phyloP scores from a whole-genome alignment of 345 rosid species.

The Salix arbutifolia region DNA sequence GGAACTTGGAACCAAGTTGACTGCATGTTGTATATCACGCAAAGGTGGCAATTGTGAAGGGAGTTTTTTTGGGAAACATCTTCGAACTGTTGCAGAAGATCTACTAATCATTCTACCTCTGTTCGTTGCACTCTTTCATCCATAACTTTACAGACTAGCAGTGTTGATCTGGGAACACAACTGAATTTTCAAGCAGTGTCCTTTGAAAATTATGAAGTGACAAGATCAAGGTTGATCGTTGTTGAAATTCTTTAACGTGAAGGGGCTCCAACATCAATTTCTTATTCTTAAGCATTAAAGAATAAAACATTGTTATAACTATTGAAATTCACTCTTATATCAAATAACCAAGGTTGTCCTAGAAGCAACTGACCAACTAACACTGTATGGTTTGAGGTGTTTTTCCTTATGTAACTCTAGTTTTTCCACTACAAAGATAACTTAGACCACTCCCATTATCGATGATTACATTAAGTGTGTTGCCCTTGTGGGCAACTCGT shows the following conservation, averaged over 20 bases:
- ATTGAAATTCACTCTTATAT: no score
- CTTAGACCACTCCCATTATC: neutral
- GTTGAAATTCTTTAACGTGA: no score
- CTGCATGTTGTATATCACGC: neutral
- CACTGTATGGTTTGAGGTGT: neutral
- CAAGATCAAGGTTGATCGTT: no score
- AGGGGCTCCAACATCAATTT: neutral
- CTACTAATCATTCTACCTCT: no score
- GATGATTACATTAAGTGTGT: neutral
- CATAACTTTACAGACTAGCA: neutral
- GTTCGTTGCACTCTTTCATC: neutral
- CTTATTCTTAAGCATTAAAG: neutral
- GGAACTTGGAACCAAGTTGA: neutral
- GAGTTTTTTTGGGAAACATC: neutral
- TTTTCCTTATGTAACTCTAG: neutral
- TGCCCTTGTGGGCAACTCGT: neutral
- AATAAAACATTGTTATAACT: no score
- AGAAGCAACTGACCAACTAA: neutral
- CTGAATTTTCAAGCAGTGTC: neutral
- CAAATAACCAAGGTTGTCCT: neutral
- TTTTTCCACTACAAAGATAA: neutral
- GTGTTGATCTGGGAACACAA: no score
- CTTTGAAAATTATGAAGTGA: neutral
- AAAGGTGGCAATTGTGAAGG: neutral
- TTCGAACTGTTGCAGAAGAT: neutral